Conservation (phyloP, 2,329 filamentous ascomycete genomes). For the Monilinia polystroma region DNA sequence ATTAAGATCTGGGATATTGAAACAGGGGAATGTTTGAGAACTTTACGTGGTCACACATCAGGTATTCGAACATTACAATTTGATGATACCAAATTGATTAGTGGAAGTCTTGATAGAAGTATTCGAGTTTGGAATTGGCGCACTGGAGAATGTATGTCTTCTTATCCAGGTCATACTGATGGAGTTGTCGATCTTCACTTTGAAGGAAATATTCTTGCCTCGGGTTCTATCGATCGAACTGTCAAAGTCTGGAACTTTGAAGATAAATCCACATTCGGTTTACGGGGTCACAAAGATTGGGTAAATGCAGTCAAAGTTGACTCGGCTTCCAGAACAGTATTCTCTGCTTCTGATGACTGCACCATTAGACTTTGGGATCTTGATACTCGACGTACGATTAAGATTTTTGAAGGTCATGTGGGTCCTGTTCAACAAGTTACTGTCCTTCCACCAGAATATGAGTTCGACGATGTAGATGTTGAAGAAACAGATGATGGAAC, state of each 20-base stretch:
- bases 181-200: conserved; percentile 89
- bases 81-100: conserved; percentile 87
- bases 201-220: conserved; percentile 78
- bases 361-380: conserved; percentile 92
- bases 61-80: conserved; percentile 91
- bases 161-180: conserved; percentile 72
- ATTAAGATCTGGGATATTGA: conserved; percentile 97
- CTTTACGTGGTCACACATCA: conserved; percentile 75
- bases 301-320: conserved; percentile 95
- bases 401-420: conserved; percentile 81
- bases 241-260: conserved; percentile 93
- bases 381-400: conserved; percentile 76
- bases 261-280: conserved; percentile 73
- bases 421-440: conserved; percentile 93
- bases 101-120: conserved; percentile 81
- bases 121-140: conserved; percentile 97
- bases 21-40: conserved; percentile 82
- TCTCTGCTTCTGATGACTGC: conserved; percentile 92
- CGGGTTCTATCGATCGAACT: conserved; percentile 83
- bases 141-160: conserved; percentile 82
- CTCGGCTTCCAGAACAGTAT: conserved; percentile 74
- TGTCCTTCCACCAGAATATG: conserved; percentile 80
- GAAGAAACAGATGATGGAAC: conserved; percentile 56
- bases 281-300: conserved; percentile 89
- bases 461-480: conserved; percentile 71